Evolutionary conservation across 2,329 filamentous ascomycete genomes (phyloP).

Genomic region (Claviceps spartinae): DNA sequence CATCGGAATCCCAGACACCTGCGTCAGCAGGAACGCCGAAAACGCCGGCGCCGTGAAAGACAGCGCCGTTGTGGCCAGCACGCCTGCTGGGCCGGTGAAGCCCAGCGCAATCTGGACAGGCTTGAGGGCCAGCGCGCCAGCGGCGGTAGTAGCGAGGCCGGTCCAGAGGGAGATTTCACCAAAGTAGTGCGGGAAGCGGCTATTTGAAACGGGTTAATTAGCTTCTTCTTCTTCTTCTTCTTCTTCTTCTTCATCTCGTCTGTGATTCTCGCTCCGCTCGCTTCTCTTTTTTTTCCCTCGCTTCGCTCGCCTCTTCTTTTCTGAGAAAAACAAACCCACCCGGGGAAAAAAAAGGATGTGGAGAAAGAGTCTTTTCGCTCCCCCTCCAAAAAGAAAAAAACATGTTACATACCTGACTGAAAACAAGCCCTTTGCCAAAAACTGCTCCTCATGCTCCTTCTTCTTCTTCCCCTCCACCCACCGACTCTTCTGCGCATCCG

Average conservation of each 20-base stretch:
- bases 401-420: too few species aligned
- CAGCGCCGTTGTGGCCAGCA: conserved; percentile 23
- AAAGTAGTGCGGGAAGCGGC: conserved; percentile 57
- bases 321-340: neutral
- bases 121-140: conserved; percentile 39
- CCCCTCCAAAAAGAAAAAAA: too few species aligned
- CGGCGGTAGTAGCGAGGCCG: conserved; percentile 47
- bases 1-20: conserved; percentile 50
- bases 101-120: conserved; percentile 45
- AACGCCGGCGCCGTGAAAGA: conserved; percentile 50
- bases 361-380: too few species aligned
- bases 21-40: conserved; percentile 46
- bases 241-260: too few species aligned
- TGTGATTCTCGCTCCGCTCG: too few species aligned
- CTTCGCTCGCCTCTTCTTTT: too few species aligned
- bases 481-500: conserved; percentile 48
- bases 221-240: neutral
- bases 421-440: conserved; percentile 24
- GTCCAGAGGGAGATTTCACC: conserved; percentile 59
- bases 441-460: conserved; percentile 55
- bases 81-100: conserved; percentile 26
- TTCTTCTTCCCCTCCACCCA: conserved; percentile 48
- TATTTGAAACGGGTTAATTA: conserved; percentile 5
- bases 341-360: neutral
- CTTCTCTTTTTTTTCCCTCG: too few species aligned